phyloP scores from a whole-genome alignment of 805 yeast species.

The Sugiyamaella smithiae region DNA sequence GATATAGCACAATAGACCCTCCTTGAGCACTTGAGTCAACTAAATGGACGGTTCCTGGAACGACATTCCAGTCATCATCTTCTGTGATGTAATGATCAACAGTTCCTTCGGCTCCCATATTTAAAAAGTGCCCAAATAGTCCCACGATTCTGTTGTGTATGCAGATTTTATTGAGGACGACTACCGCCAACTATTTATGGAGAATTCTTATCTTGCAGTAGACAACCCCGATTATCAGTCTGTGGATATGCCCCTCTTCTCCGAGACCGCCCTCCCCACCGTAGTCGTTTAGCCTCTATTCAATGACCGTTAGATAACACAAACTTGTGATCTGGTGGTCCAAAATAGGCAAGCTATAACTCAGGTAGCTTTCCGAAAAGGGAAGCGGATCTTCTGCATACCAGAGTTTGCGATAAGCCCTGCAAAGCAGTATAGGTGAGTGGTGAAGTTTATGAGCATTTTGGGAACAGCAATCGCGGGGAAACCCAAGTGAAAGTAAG shows the following conservation, averaged over 20 bases:
- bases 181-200: neutral
- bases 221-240: neutral
- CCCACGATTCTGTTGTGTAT: neutral
- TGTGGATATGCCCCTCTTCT: too few relatives aligned
- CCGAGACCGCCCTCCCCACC: too few relatives aligned
- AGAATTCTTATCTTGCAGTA: neutral
- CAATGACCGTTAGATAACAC: neutral
- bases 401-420: slow-evolving; percentile 2
- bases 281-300: neutral
- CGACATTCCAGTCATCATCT: slow-evolving; percentile 13
- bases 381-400: slow-evolving; percentile 1
- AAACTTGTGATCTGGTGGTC: too few relatives aligned
- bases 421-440: too few relatives aligned
- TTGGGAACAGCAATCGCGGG: too few relatives aligned
- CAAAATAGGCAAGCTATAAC: slow-evolving; percentile 3
- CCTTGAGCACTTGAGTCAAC: slow-evolving; percentile 15
- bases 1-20: slow-evolving; percentile 51
- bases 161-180: too few relatives aligned
- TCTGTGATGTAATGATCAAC: slow-evolving; percentile 2
- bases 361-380: neutral
- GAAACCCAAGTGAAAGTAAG: too few relatives aligned
- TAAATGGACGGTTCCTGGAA: slow-evolving; percentile 26
- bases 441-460: too few relatives aligned
- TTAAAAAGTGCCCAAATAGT: neutral
- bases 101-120: neutral